Evolutionary conservation across 768 basidiomycete genomes (phyloP), one percentile per base, ranked within the genome.

Genomic region (Saitozyma sp.): DNA sequence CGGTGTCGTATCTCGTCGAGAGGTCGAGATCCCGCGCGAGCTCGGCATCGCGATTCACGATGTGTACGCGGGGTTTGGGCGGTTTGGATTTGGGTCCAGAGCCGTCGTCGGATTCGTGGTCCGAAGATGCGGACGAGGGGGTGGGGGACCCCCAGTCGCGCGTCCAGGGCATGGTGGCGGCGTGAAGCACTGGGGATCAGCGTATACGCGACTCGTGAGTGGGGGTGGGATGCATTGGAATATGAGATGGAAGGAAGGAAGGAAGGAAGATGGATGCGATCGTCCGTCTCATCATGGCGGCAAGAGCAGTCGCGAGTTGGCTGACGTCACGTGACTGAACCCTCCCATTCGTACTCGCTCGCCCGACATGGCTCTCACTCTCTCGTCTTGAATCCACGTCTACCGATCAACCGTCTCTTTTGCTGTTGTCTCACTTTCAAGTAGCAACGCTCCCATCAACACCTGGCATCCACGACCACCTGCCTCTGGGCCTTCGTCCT

Each of bases 11-110:
- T 13, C 65, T 20, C 6, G 38, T 39, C 7, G 48, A n/a, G 9
- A 71, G 20, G 38, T 68, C 63, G 11, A 68, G 51, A 1, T 56
- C 56, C 38, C 49, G 8, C 9, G 50, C 39, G 7, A 65, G 54
- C 17, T 65, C 56, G 8, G 63, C 60, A 53, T 60, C 54, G 16
- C 50, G 8, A 20, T 54, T 46, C 38, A 46, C n/a, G n/a, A 53
- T 53, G 38, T 41, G 53, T n/a, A 20, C 56, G 51, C 16, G 54
- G 45, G 38, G 38, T 29, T 29, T 42, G 10, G 19, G 29, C 9
- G 20, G 19, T 6, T 51, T 39, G 17, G 17, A 45, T 6, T 51
- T 39, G 17, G 17, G 37, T 7, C 51, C 52, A 19, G 41, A 50
- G 10, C n/a, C 29, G 20, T 9, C 50, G 1, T 38, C 20, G 46